These are phyloP conservation scores for Ogataea salicorniae DNA, from an alignment of 805 yeast genomes.

Conservation along the genomic window DNA sequence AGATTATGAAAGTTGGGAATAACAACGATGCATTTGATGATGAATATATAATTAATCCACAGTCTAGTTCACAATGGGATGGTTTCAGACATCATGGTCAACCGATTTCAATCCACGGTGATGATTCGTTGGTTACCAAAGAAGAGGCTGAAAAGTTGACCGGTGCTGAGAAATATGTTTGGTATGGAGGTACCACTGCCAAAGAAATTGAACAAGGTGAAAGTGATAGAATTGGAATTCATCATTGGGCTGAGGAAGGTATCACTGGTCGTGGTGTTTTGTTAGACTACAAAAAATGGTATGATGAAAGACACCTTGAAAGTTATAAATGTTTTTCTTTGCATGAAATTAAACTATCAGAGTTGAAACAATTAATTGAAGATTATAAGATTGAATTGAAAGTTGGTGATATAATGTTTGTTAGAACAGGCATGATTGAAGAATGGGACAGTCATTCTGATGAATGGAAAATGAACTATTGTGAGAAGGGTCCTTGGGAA, in stretches of 20 bases:
- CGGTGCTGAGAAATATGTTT: slow-evolving; percentile 3
- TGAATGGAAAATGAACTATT: slow-evolving; percentile 3
- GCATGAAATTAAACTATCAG: slow-evolving; percentile 21
- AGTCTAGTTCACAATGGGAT: slow-evolving; percentile 28
- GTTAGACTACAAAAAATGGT: slow-evolving; percentile 28
- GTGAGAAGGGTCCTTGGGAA: slow-evolving; percentile 10
- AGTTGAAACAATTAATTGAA: slow-evolving; percentile 19
- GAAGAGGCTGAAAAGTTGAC: slow-evolving; percentile 15
- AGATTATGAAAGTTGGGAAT: slow-evolving; percentile 5
- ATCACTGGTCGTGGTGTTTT: slow-evolving; percentile 31
- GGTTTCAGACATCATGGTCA: slow-evolving; percentile 27
- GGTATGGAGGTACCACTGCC: slow-evolving; percentile 9
- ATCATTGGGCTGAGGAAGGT: slow-evolving; percentile 25
- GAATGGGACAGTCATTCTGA: slow-evolving; percentile 17
- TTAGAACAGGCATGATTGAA: slow-evolving; percentile 27
- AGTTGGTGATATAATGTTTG: slow-evolving; percentile 28
- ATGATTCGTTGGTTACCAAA: slow-evolving; percentile 18
- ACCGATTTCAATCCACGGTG: slow-evolving; percentile 11
- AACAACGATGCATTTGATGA: slow-evolving; percentile 20
- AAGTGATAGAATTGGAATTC: slow-evolving; percentile 9
- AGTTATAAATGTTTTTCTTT: slow-evolving; percentile 21
- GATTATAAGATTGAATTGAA: slow-evolving; percentile 20
- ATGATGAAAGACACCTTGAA: slow-evolving; percentile 21
- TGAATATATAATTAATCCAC: slow-evolving; percentile 22
- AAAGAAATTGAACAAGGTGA: slow-evolving; percentile 6